Evolutionary conservation across 1,284 basidiomycete genomes (phyloP).

Genomic region (Meira nashicola): DNA sequence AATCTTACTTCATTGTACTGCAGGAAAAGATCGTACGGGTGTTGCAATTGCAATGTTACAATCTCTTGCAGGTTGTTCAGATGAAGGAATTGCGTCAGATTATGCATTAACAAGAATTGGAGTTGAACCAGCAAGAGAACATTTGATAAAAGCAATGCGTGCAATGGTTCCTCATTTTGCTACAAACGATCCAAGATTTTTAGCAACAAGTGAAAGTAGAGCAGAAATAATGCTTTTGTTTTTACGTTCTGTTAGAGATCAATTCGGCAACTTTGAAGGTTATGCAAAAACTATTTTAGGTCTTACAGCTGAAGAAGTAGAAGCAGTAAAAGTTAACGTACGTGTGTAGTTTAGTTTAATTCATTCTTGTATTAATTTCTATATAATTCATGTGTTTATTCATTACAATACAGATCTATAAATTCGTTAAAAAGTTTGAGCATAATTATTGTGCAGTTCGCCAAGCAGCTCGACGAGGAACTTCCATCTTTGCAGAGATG

Average conservation of each 20-base stretch:
- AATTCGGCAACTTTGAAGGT: neutral
- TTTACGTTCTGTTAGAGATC: neutral
- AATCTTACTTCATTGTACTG: neutral
- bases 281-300: no score
- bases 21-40: neutral
- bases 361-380: no score
- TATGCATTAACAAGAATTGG: neutral
- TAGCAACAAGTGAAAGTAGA: neutral
- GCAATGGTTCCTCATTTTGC: neutral
- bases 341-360: no score
- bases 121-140: neutral
- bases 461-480: no score
- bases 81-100: neutral
- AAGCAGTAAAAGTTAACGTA: no score
- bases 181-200: neutral
- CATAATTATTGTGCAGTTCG: no score
- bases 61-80: neutral
- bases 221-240: neutral
- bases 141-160: neutral
- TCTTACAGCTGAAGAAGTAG: no score
- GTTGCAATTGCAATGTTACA: neutral
- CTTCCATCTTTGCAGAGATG: constrained; percentile 4
- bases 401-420: no score
- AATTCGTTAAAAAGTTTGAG: no score
- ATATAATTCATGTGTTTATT: no score